Conservation (phyloP, 2,329 filamentous ascomycete genomes). For the Pseudocercospora ulei region DNA sequence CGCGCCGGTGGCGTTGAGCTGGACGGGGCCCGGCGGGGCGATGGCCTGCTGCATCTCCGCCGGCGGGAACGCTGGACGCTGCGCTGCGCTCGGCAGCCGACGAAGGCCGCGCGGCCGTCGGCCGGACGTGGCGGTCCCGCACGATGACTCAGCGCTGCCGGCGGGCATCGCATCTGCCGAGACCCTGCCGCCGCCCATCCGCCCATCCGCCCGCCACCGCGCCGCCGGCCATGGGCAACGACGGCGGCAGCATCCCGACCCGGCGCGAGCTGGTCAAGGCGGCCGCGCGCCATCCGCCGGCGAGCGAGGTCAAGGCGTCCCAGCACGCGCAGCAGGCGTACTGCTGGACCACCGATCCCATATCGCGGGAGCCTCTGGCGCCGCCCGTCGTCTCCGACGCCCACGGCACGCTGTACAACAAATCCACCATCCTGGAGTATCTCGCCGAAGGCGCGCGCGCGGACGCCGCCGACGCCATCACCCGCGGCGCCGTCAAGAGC, state of each 20-base stretch:
- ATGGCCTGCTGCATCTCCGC: conserved; percentile 46
- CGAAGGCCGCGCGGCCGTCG: too few relatives aligned
- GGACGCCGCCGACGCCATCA: conserved; percentile 52
- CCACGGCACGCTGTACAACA: conserved; percentile 81
- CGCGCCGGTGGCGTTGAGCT: conserved; percentile 92
- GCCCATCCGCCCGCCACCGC: background rate
- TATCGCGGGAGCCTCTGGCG: conserved; percentile 68
- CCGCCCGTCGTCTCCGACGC: conserved; percentile 75
- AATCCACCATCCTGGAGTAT: conserved; percentile 72
- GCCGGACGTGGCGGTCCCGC: too few relatives aligned
- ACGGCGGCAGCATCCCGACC: conserved; percentile 89
- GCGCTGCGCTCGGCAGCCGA: conserved; percentile 33
- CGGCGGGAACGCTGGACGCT: too few relatives aligned
- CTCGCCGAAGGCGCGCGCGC: conserved; percentile 49
- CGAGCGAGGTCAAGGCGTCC: conserved; percentile 79
- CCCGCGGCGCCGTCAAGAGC: conserved; percentile 59
- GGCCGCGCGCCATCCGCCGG: conserved; percentile 70
- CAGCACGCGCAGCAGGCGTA: conserved; percentile 76
- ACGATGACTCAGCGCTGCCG: too few relatives aligned
- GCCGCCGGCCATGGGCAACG: conserved; percentile 73
- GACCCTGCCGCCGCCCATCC: too few relatives aligned
- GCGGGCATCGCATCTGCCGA: too few relatives aligned
- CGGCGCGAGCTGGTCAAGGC: conserved; percentile 93
- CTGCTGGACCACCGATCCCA: conserved; percentile 74
- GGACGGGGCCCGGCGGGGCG: conserved; percentile 57